Evolutionary conservation across 345 rosid species (phyloP).

Genomic region (Bruguiera sexangula): DNA sequence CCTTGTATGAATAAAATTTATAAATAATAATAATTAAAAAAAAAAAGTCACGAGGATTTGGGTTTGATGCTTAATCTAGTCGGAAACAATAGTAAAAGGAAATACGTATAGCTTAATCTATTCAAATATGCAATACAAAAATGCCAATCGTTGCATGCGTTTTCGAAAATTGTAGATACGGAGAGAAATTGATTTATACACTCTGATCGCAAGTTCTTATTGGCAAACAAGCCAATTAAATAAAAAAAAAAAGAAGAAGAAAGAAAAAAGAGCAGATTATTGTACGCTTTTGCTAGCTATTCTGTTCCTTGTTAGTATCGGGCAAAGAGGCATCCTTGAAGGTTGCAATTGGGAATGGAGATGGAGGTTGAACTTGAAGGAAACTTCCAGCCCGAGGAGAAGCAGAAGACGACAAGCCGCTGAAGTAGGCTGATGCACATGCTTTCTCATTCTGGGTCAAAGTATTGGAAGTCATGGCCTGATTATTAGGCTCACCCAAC

Average conservation of each 20-base stretch:
- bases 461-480: conserved; percentile 22
- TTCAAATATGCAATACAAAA: no score
- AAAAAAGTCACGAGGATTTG: no score
- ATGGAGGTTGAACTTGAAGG: conserved; percentile 17
- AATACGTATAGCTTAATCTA: no score
- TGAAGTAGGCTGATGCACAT: conserved; percentile 45
- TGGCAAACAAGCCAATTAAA: neutral
- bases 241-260: no score
- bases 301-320: conserved; percentile 33
- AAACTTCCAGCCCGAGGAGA: conserved; percentile 23
- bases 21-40: no score
- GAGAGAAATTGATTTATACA: no score
- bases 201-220: neutral
- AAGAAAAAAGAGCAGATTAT: neutral
- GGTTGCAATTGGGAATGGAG: conserved; percentile 42
- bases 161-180: no score
- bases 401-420: conserved; percentile 43
- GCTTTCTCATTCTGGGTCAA: conserved; percentile 35
- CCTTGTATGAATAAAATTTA: no score
- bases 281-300: conserved; percentile 15
- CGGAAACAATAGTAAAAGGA: no score
- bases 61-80: no score
- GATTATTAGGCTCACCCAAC: conserved; percentile 9
- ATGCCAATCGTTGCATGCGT: no score
- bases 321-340: conserved; percentile 39